Percentiles rank a stretch among this genome's conserved stretches.
Evolutionary conservation across 192 early-diverging fungal species (phyloP).

Genomic region (Coemansia asiatica): DNA sequence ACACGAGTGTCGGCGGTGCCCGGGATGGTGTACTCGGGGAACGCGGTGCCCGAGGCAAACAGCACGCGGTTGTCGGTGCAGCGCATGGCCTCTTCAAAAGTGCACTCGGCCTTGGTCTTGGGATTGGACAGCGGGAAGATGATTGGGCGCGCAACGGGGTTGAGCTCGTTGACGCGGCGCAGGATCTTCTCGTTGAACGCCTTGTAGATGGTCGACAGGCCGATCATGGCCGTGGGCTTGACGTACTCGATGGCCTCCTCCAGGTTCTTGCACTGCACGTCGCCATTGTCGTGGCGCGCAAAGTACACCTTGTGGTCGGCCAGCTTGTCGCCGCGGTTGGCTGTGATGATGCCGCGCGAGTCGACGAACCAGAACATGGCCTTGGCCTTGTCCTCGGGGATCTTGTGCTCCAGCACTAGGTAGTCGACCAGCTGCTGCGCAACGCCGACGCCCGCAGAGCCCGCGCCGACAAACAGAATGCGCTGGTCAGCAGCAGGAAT

Average conservation of each 20-base stretch:
- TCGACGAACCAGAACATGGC: conserved; percentile 82
- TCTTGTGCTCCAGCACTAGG: conserved; percentile 71
- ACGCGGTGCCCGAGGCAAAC: conserved; percentile 95
- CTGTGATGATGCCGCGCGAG: conserved; percentile 87
- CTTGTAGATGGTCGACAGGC: conserved; percentile 76
- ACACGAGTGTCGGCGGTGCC: conserved; percentile 42
- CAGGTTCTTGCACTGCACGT: conserved; percentile 70
- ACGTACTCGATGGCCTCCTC: conserved; percentile 81
- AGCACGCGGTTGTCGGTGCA: conserved; percentile 83
- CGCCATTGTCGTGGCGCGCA: conserved; percentile 83
- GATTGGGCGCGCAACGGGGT: conserved; percentile 66
- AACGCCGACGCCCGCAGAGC: conserved; percentile 93
- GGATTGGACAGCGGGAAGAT: conserved; percentile 93
- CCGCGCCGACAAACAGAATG: conserved; percentile 92
- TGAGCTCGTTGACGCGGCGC: conserved; percentile 73
- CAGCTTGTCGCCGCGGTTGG: conserved; percentile 83
- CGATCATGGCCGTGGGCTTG: conserved; percentile 87
- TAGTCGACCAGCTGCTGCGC: conserved; percentile 86
- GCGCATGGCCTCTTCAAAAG: conserved; percentile 87
- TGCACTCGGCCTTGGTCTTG: conserved; percentile 88
- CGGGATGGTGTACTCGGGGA: conserved; percentile 75
- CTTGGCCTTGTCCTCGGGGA: conserved; percentile 67
- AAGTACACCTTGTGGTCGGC: conserved; percentile 84
- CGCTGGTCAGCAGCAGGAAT: conserved; percentile 75
- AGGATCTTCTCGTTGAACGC: conserved; percentile 77